Evolutionary conservation across 331 rosid species (phyloP).

Genomic region (Telfairia occidentalis): DNA sequence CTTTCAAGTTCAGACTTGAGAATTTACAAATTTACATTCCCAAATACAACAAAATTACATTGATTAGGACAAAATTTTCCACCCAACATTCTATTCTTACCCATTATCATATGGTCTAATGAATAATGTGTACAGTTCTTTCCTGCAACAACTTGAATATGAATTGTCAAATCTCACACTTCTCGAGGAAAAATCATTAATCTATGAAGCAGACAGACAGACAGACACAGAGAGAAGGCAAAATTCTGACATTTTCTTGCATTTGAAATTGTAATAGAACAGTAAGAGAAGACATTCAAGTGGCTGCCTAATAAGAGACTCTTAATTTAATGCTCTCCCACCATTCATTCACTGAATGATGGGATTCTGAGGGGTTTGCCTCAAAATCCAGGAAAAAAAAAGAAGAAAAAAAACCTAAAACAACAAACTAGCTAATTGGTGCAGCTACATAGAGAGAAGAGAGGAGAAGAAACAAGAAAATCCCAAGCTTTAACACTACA

Average conservation of each 20-base stretch:
- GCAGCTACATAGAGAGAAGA: neutral
- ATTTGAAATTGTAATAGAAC: constrained; percentile 54
- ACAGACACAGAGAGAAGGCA: neutral
- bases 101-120: neutral
- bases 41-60: neutral
- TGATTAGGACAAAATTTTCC: neutral
- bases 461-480: neutral
- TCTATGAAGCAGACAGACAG: neutral
- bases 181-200: constrained; percentile 8
- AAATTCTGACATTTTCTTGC: constrained; percentile 38
- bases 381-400: neutral
- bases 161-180: constrained; percentile 12
- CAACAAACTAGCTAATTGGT: neutral
- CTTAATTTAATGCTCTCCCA: constrained; percentile 1
- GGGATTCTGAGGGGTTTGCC: neutral
- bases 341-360: neutral
- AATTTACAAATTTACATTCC: neutral
- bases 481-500: neutral
- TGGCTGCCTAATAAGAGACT: neutral
- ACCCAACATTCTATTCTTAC: neutral
- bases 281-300: constrained; percentile 14
- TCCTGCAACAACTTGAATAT: neutral
- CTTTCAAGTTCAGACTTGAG: neutral
- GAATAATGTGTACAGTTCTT: neutral
- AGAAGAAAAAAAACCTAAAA: neutral